Conservation (phyloP, 768 basidiomycete species). For the Tylopilus vinaceipallidus region DNA sequence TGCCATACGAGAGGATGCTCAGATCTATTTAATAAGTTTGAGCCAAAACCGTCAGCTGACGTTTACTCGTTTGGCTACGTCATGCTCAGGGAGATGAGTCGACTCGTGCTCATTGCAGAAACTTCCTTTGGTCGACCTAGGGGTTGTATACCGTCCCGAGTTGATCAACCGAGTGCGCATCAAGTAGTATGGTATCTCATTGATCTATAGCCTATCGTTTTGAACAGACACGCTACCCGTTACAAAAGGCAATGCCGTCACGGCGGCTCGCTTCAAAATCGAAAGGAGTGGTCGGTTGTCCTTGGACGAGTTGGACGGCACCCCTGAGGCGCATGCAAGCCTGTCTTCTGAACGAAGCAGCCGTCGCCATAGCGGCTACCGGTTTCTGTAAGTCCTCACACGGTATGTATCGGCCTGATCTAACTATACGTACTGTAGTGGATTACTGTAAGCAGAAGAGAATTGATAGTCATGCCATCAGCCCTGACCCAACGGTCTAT, state of each 20-base stretch:
- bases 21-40: constrained; percentile 20
- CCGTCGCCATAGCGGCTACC: background rate
- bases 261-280: too few species aligned
- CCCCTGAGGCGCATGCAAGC: background rate
- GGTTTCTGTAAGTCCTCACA: background rate
- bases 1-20: constrained; percentile 48
- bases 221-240: background rate
- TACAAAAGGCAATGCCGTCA: background rate
- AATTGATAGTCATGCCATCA: too few species aligned
- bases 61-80: constrained; percentile 24
- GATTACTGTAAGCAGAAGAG: background rate
- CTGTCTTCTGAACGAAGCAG: background rate
- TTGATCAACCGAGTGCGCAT: background rate
- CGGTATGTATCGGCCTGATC: background rate
- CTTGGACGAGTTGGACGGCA: background rate
- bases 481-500: too few species aligned
- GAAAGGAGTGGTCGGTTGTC: background rate
- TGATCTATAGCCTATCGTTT: background rate
- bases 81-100: constrained; percentile 18
- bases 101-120: background rate
- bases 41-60: constrained; percentile 13
- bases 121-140: too few species aligned
- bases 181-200: background rate
- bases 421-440: background rate
- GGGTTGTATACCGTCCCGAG: too few species aligned